These are phyloP conservation scores for Candida mattraensis DNA, from an alignment of 805 yeast genomes.

Conservation along the genomic window DNA sequence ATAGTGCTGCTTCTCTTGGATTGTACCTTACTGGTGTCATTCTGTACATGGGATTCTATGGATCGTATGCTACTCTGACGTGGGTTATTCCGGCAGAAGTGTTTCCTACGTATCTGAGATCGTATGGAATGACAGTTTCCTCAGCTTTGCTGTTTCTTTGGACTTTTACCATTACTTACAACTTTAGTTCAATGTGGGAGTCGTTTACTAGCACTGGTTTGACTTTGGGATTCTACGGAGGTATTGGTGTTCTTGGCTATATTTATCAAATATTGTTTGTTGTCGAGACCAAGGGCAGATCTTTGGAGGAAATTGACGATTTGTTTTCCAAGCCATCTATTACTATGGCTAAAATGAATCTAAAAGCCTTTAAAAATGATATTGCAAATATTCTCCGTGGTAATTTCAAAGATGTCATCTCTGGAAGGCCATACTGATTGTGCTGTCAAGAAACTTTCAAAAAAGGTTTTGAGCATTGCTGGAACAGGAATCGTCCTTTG, in stretches of 20 bases:
- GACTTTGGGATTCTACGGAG: conserved; percentile 65
- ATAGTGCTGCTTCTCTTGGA: conserved; percentile 52
- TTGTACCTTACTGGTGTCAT: conserved; percentile 61
- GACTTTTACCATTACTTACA: conserved; percentile 62
- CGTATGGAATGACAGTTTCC: conserved; percentile 64
- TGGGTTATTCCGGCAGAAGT: conserved; percentile 70
- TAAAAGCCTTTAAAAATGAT: conserved; percentile 22
- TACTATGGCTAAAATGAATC: conserved; percentile 35
- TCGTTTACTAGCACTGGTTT: conserved; percentile 63
- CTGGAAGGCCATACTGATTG: conserved; percentile 1
- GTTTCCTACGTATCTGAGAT: conserved; percentile 55
- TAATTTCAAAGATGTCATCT: conserved; percentile 4
- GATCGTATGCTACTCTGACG: conserved; percentile 62
- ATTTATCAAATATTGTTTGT: conserved; percentile 54
- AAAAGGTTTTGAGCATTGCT: too few relatives aligned
- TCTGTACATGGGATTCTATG: conserved; percentile 63
- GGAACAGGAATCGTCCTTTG: too few relatives aligned
- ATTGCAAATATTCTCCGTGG: conserved; percentile 16
- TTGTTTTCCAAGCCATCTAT: conserved; percentile 50
- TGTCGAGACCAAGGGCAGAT: conserved; percentile 71
- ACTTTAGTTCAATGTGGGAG: conserved; percentile 53
- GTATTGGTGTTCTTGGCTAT: conserved; percentile 57
- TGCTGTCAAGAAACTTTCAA: too few relatives aligned
- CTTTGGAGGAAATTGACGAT: conserved; percentile 70
- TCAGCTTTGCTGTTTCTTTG: conserved; percentile 56